These are phyloP conservation scores for Simplicillium aogashimaense DNA, from an alignment of 2,329 filamentous ascomycete genomes.

Conservation along the genomic window DNA sequence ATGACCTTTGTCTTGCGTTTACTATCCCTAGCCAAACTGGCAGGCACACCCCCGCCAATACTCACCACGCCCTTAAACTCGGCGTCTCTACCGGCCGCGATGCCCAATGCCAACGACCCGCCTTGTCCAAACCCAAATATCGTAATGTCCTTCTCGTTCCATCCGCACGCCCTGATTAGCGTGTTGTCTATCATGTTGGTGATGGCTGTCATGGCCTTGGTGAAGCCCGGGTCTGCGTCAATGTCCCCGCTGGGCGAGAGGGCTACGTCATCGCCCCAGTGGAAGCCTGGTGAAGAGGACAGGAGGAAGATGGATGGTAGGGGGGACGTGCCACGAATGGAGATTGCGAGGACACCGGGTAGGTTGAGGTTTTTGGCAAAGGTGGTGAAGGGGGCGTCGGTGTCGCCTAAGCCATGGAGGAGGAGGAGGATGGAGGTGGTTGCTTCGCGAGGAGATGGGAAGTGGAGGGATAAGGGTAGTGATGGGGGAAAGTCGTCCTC, in stretches of 20 bases:
- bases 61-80: constrained; percentile 48
- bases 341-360: constrained; percentile 67
- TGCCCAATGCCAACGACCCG: constrained; percentile 49
- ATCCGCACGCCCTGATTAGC: constrained; percentile 47
- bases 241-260: constrained; percentile 40
- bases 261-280: constrained; percentile 60
- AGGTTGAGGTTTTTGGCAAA: constrained; percentile 62
- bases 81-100: constrained; percentile 29
- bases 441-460: constrained; percentile 44
- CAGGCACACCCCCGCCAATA: constrained; percentile 50
- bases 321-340: constrained; percentile 59
- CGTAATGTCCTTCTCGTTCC: constrained; percentile 48
- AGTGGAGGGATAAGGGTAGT: constrained; percentile 35
- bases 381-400: constrained; percentile 53
- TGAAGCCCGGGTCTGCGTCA: constrained; percentile 53
- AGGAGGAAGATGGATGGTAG: constrained; percentile 61
- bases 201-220: constrained; percentile 34
- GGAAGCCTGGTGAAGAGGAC: constrained; percentile 25
- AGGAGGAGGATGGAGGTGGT: constrained; percentile 70
- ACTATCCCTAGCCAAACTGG: constrained; percentile 27
- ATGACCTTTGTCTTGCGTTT: constrained; percentile 57
- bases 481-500: constrained; percentile 35
- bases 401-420: constrained; percentile 78
- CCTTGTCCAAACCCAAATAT: constrained; percentile 61
- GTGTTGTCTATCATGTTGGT: constrained; percentile 39